These are phyloP conservation scores for Talaromyces sp. DNA, from an alignment of 2,329 filamentous ascomycete species.

Conservation along the genomic window DNA sequence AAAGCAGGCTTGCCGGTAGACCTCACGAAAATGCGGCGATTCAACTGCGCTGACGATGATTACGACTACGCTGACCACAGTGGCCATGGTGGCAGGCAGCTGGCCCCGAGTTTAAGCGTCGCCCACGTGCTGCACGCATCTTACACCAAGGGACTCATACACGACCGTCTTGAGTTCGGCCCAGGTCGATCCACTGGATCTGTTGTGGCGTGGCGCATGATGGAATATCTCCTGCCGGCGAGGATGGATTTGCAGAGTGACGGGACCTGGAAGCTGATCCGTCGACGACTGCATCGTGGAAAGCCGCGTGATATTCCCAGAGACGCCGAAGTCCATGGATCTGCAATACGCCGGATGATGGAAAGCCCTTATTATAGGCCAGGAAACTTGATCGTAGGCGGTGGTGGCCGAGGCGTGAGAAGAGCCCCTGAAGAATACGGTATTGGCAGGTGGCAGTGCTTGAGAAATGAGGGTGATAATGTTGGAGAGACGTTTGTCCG, in stretches of 20 bases:
- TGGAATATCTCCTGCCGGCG: constrained; percentile 72
- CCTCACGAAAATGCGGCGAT: too few relatives aligned
- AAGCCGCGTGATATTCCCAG: constrained; percentile 67
- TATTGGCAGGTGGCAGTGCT: constrained; percentile 57
- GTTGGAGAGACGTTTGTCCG: too few relatives aligned
- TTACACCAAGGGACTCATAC: too few relatives aligned
- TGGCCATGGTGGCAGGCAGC: too few relatives aligned
- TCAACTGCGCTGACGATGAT: too few relatives aligned
- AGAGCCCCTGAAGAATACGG: constrained; percentile 53
- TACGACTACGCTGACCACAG: too few relatives aligned
- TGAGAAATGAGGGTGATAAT: too few relatives aligned
- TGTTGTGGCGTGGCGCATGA: constrained; percentile 62
- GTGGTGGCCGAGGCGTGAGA: constrained; percentile 50
- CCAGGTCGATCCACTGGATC: constrained; percentile 49
- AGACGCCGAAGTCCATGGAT: constrained; percentile 61
- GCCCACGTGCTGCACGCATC: too few relatives aligned
- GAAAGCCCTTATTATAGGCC: constrained; percentile 59
- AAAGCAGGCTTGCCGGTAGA: constrained; percentile 21
- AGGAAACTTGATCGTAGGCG: constrained; percentile 67
- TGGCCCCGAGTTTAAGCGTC: too few relatives aligned
- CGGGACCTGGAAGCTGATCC: constrained; percentile 61
- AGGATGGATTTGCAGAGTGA: constrained; percentile 62
- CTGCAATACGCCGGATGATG: constrained; percentile 65
- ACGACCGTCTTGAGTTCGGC: constrained; percentile 61
- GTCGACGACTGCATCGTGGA: constrained; percentile 67